Base-by-base conservation (phyloP, 495 filamentous ascomycete genomes). In the Penicillium longicatenatum region DNA sequence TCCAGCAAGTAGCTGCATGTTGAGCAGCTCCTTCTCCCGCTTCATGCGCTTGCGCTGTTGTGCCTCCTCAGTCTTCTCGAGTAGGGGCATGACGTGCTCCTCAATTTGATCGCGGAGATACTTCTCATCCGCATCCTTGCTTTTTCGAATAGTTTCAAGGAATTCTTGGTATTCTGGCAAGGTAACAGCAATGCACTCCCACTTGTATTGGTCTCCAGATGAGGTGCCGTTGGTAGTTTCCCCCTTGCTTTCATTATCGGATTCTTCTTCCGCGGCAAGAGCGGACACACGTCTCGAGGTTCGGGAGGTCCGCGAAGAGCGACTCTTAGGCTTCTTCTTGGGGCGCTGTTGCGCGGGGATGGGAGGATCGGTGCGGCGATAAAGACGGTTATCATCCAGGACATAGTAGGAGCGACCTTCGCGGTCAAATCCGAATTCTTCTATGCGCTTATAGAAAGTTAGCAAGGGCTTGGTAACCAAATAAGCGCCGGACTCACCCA, bases 371-470 rank as follows among this genome's bases (percentile, higher is more conserved):
- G 89, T 90, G 54, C 85, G 84, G 52, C 91, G 89, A 72, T 98
- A 98, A 26, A 98, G 78, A 47, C 93, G 84, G 60, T 96, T 94
- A 75, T 98, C 94, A 59, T 98, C 93, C 7, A 98, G 82, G 12
- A 97, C 87, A 63, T 90, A 94, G 70, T 97, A 96, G 19, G 81
- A 86, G 21, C 91, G 89, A 59, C 91, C 91, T 44, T 96, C 76
- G 19, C 80, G 77, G 72, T 98, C 94, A 81, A 88, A 96, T 10
- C 94, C 94, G 57, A 91, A 84, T 20, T 93, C 89, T 62, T 98
- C 93, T 55, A 98, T 90, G 64, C 94, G 88, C 93, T 97, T n/a
- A 30, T 50, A 29, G 58, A 50, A n/a, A 63, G 60, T 69, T 50
- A 71, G 60, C 37, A 48, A 49, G 17, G 35, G 31, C 16, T 20